phyloP scores from a whole-genome alignment of 2,329 filamentous ascomycete genomes.

The Sporothrix protearum region DNA sequence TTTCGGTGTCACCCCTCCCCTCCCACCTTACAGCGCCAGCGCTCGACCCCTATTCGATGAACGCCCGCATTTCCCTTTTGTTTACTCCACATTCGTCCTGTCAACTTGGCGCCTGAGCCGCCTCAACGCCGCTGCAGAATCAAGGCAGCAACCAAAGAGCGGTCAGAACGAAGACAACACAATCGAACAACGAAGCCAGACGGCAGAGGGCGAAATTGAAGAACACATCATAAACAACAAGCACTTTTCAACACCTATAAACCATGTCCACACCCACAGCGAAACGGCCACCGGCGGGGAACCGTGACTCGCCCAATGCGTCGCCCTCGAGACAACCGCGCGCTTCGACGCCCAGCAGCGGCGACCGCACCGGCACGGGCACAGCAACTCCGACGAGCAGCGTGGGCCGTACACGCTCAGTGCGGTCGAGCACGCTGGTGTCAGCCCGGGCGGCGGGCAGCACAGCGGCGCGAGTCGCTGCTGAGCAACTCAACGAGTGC shows the following conservation, averaged over 20 bases:
- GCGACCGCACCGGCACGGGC: slow-evolving; percentile 21
- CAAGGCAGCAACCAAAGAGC: slow-evolving; percentile 3
- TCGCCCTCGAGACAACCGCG: slow-evolving; percentile 42
- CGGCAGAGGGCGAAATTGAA: not conserved
- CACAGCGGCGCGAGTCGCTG: slow-evolving; percentile 50
- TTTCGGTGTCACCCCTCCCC: not conserved
- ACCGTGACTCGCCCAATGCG: slow-evolving; percentile 37
- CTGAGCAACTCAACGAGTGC: slow-evolving; percentile 36
- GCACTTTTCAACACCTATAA: not conserved
- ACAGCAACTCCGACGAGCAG: slow-evolving; percentile 42
- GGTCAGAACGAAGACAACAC: slow-evolving; percentile 14
- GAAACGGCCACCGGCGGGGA: slow-evolving; percentile 51
- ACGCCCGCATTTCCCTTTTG: slow-evolving; percentile 11
- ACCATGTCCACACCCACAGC: slow-evolving; percentile 49
- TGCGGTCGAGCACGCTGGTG: slow-evolving; percentile 62
- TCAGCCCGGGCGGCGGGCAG: slow-evolving; percentile 62
- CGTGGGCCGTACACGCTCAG: slow-evolving; percentile 59
- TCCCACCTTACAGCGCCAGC: not conserved
- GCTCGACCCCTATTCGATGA: slow-evolving; percentile 8
- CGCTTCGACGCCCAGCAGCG: slow-evolving; percentile 45
- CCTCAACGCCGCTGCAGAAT: slow-evolving; percentile 15
- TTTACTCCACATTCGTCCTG: slow-evolving; percentile 16
- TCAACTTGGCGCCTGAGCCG: slow-evolving; percentile 2
- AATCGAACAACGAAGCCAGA: not conserved
- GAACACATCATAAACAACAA: not conserved